Conservation (phyloP, 805 yeast species). For the Groenewaldozyma salmanticensis region DNA sequence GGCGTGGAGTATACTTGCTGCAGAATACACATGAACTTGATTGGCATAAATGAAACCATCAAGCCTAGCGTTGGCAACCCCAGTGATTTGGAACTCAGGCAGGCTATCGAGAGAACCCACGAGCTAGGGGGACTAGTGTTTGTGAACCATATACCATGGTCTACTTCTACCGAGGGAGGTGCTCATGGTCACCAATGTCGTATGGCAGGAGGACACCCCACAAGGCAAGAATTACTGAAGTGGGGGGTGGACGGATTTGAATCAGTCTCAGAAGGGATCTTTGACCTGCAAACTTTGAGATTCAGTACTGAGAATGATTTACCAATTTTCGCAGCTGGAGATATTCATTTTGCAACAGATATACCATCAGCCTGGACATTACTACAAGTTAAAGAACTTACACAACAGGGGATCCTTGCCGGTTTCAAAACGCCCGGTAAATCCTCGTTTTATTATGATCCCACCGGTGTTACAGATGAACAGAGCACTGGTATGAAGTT, state of each 20-base stretch:
- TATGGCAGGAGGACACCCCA: slow-evolving; percentile 15
- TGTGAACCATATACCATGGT: slow-evolving; percentile 21
- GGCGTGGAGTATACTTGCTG: slow-evolving; percentile 21
- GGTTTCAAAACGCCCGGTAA: neutral
- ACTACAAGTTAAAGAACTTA: slow-evolving; percentile 7
- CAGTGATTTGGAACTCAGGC: slow-evolving; percentile 13
- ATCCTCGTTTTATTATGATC: slow-evolving; percentile 13
- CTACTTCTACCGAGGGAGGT: slow-evolving; percentile 11
- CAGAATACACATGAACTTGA: slow-evolving; percentile 20
- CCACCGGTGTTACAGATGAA: slow-evolving; percentile 8
- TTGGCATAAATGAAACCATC: slow-evolving; percentile 19
- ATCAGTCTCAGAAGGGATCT: slow-evolving; percentile 16
- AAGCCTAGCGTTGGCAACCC: slow-evolving; percentile 16
- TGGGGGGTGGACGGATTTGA: slow-evolving; percentile 21
- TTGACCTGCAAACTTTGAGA: slow-evolving; percentile 16
- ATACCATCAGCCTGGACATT: slow-evolving; percentile 17
- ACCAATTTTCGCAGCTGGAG: slow-evolving; percentile 17
- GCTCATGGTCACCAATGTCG: slow-evolving; percentile 10
- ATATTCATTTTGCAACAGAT: slow-evolving; percentile 13
- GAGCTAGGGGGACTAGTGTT: slow-evolving; percentile 17
- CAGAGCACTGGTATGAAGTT: neutral
- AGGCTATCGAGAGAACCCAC: slow-evolving; percentile 14
- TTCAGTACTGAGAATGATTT: slow-evolving; percentile 12
- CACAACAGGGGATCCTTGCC: slow-evolving; percentile 7
- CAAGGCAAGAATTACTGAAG: slow-evolving; percentile 11